Percentiles rank a stretch among this genome's conserved stretches.
Evolutionary conservation across 148 eudicot genomes (phyloP).

Genomic region (Amaranthus hypochondriacus): DNA sequence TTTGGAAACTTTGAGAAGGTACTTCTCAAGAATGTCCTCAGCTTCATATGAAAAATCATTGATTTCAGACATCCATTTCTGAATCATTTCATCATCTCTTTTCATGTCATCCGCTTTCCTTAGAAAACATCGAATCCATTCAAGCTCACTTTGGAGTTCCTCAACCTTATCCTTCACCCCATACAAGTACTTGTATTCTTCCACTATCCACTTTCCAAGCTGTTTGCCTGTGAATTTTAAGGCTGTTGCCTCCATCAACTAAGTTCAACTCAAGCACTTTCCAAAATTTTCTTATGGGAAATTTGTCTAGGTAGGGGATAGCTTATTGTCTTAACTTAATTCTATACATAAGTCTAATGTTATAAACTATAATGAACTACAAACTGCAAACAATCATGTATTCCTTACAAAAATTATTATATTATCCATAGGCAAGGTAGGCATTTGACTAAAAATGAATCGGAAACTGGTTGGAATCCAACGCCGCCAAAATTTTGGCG

Average conservation of each 20-base stretch:
- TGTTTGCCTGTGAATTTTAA: background rate
- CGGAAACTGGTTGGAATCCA: too few relatives aligned
- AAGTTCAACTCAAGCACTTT: too few relatives aligned
- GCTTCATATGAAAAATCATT: slow-evolving; percentile 14
- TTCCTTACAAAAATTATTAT: too few relatives aligned
- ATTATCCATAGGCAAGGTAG: too few relatives aligned
- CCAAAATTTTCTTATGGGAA: too few relatives aligned
- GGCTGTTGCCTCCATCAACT: background rate
- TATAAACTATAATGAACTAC: too few relatives aligned
- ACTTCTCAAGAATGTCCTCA: slow-evolving; percentile 9
- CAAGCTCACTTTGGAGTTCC: slow-evolving; percentile 10
- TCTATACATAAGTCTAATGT: too few relatives aligned
- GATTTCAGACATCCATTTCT: slow-evolving; percentile 1
- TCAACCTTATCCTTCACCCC: slow-evolving; percentile 1
- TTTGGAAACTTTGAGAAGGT: slow-evolving; percentile 6
- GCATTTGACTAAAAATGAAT: too few relatives aligned
- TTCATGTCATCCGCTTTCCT: background rate
- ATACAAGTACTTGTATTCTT: background rate
- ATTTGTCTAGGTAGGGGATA: too few relatives aligned
- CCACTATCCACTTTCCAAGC: slow-evolving; percentile 9
- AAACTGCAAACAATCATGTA: too few relatives aligned
- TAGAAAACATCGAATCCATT: slow-evolving; percentile 8
- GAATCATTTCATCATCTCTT: background rate
- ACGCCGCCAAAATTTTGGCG: too few relatives aligned
- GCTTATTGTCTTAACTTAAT: too few relatives aligned